phyloP scores from a whole-genome alignment of 1,284 basidiomycete genomes.

The Cystobasidium sp. region DNA sequence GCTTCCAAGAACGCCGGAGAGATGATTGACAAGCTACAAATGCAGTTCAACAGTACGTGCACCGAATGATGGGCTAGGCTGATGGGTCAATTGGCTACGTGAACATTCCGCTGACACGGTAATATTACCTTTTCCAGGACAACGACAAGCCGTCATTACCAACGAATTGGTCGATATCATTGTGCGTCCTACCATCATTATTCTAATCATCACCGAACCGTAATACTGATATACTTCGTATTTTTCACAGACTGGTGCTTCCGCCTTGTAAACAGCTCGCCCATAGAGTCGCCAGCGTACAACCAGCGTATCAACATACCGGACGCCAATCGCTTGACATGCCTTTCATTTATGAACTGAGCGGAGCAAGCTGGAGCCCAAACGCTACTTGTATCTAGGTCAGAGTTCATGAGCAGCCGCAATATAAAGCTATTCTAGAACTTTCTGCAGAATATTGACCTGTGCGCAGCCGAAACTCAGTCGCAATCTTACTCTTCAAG shows the following conservation, averaged over 20 bases:
- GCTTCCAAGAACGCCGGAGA: constrained; percentile 90
- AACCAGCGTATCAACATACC: background rate
- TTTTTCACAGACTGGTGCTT: constrained; percentile 48
- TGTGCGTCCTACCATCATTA: constrained; percentile 7
- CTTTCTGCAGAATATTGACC: too few species aligned
- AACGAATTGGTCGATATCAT: constrained; percentile 95
- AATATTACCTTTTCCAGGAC: constrained; percentile 70
- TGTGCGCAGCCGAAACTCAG: too few species aligned
- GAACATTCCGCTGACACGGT: constrained; percentile 63
- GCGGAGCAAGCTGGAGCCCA: too few species aligned
- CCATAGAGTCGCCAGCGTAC: background rate
- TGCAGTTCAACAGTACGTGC: constrained; percentile 66
- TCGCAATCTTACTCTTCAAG: too few species aligned
- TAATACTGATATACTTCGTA: background rate
- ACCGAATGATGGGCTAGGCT: too few species aligned
- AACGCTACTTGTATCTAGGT: too few species aligned
- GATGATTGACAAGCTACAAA: constrained; percentile 65
- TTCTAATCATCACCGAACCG: background rate
- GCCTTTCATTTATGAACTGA: background rate
- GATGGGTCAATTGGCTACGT: too few species aligned
- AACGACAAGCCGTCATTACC: constrained; percentile 97
- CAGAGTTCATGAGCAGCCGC: too few species aligned
- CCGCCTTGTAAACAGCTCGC: constrained; percentile 40
- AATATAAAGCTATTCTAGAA: too few species aligned
- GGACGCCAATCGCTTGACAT: background rate